Conservation (phyloP, 495 filamentous ascomycete genomes). For the Aspergillus panamensis region DNA sequence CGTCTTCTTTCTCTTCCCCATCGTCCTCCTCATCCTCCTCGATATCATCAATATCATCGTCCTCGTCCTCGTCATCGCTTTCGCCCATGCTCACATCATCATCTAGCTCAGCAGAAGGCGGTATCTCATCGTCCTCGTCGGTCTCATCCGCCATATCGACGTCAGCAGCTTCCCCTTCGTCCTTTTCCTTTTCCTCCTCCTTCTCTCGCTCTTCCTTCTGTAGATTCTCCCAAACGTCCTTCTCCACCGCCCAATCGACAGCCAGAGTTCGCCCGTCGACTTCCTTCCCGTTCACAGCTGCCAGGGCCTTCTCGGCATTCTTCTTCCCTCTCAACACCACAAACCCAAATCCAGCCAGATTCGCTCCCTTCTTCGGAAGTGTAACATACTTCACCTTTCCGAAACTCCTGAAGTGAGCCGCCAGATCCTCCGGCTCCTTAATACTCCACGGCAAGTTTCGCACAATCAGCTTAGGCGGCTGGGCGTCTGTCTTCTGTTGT, state of each 20-base stretch:
- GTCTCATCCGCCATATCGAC: conserved; percentile 39
- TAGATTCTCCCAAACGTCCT: conserved; percentile 71
- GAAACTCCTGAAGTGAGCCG: conserved; percentile 72
- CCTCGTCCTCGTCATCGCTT: conserved; percentile 22
- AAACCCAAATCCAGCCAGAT: conserved; percentile 86
- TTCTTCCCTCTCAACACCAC: conserved; percentile 81
- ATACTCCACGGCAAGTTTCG: conserved; percentile 96
- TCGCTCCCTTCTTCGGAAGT: conserved; percentile 71
- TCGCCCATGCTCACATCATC: conserved; percentile 21
- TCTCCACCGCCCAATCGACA: conserved; percentile 96
- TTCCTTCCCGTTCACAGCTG: conserved; percentile 79
- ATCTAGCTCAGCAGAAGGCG: conserved; percentile 21
- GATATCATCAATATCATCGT: conserved; percentile 30
- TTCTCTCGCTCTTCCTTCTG: conserved; percentile 43
- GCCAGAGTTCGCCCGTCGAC: conserved; percentile 83
- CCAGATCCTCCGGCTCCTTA: conserved; percentile 75
- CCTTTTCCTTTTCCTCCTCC: conserved; percentile 27
- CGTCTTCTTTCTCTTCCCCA: conserved; percentile 48
- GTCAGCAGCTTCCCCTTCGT: conserved; percentile 26
- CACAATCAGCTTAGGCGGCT: conserved; percentile 82
- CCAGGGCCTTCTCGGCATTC: conserved; percentile 88
- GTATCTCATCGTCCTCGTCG: conserved; percentile 27
- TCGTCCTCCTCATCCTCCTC: conserved; percentile 48
- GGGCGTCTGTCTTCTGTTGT: conserved; percentile 53
- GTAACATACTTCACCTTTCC: conserved; percentile 83